Base-by-base conservation (phyloP, 345 rosid genomes). In the Camelina neglecta region DNA sequence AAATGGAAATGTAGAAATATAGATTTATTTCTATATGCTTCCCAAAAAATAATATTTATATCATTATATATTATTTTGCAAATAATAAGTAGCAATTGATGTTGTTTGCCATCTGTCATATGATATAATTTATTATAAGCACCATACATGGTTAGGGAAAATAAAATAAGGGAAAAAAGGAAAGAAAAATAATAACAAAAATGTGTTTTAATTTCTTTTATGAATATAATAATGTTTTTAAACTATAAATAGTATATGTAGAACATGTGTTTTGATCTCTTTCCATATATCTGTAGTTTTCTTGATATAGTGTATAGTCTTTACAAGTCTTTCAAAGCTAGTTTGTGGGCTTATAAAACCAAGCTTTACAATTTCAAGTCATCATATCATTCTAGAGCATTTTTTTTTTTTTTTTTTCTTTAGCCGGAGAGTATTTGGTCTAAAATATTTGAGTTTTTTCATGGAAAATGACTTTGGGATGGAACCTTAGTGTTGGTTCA, bases 401-500 rank as follows among this genome's bases (percentile, higher is more conserved):
- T 36, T 49, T 18, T 0, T 18, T n/a, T 15, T 42, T 11, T n/a
- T 2, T 47, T n/a, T n/a, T 13, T 47, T 47, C 9, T n/a, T 45
- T 45, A 5, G 8, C 4, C 9, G 10, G 51, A 47, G 20, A 47
- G 21, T 47, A 6, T 47, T 47, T 47, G 58, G 35, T 71, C 54
- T 38, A 8, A n/a, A n/a, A 1, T 56, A n/a, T 18, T 59, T 7
- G 11, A 23, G 20, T 8, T 31, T 75, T 76, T 51, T 44, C 64
- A 78, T 20, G 64, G 60, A 50, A 78, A 83, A 90, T 90, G 93
- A 75, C 75, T 49, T 78, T 75, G 71, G 89, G 47, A 59, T 4
- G 86, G 60, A 89, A 85, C 79, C 81, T 49, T 15, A 77, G 76
- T 29, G 73, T 88, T 63, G 75, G 87, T 76, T 86, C 88, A 56